phyloP scores from a whole-genome alignment of 192 early-diverging fungal species.

The Coemansia sp. region DNA sequence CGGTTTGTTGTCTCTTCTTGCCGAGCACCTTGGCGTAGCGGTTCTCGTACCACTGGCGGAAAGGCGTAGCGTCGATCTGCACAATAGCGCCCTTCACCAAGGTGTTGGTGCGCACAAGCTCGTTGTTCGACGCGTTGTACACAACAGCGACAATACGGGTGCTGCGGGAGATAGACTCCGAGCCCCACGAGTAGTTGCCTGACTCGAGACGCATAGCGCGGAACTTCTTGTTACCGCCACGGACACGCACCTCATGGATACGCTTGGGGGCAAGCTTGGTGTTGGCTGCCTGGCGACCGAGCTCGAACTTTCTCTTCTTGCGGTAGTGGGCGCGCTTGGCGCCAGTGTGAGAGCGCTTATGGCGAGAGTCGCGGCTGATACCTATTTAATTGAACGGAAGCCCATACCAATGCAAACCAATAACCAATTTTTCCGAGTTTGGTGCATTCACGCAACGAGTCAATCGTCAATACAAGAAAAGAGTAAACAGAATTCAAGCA shows the following conservation, averaged over 20 bases:
- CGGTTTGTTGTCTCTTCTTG: slow-evolving; percentile 62
- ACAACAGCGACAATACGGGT: slow-evolving; percentile 92
- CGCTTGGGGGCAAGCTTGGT: slow-evolving; percentile 98
- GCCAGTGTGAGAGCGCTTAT: slow-evolving; percentile 97
- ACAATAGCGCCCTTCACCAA: slow-evolving; percentile 97
- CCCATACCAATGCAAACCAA: no score
- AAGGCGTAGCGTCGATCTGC: slow-evolving; percentile 98
- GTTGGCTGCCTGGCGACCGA: slow-evolving; percentile 97
- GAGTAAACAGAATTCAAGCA: not conserved
- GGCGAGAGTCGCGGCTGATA: slow-evolving; percentile 99
- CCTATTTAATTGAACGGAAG: slow-evolving; percentile 54
- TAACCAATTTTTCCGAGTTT: no score
- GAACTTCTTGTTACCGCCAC: slow-evolving; percentile 99
- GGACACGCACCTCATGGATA: slow-evolving; percentile 93
- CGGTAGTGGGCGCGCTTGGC: slow-evolving; percentile 99
- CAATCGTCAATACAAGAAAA: no score
- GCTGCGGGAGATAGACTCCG: slow-evolving; percentile 93
- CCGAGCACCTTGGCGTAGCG: slow-evolving; percentile 92
- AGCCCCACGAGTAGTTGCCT: slow-evolving; percentile 98
- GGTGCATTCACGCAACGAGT: no score
- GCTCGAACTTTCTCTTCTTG: slow-evolving; percentile 99
- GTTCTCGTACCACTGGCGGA: slow-evolving; percentile 99
- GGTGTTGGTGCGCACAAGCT: slow-evolving; percentile 99
- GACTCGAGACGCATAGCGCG: slow-evolving; percentile 95
- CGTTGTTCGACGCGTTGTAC: slow-evolving; percentile 99